Conservation (phyloP, 2,329 filamentous ascomycete species). For the Xylaria sp. region DNA sequence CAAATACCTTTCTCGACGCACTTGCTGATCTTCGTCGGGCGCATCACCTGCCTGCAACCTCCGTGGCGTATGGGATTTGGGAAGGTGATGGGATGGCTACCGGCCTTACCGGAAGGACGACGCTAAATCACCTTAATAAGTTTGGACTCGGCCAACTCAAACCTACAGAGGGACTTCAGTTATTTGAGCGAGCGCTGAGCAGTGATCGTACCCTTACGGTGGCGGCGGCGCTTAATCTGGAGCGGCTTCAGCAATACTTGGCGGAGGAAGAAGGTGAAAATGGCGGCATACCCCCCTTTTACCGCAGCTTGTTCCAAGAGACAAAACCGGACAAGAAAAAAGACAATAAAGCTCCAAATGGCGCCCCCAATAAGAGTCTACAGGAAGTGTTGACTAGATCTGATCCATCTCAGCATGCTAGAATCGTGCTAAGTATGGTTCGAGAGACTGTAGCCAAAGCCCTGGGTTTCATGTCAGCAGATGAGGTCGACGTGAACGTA, state of each 20-base stretch:
- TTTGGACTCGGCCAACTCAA: conserved; percentile 43
- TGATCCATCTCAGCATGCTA: conserved; percentile 36
- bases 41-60: conserved; percentile 43
- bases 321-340: background rate
- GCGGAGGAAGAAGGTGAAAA: conserved; percentile 32
- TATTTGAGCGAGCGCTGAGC: conserved; percentile 41
- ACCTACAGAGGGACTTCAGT: conserved; percentile 38
- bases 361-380: background rate
- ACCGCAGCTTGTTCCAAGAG: background rate
- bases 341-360: background rate
- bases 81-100: conserved; percentile 47
- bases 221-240: conserved; percentile 44
- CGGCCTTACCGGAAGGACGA: background rate
- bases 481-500: conserved; percentile 31
- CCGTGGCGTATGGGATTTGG: conserved; percentile 48
- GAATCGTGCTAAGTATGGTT: conserved; percentile 42
- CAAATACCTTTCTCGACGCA: conserved; percentile 40
- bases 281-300: conserved; percentile 42
- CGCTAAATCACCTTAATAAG: conserved; percentile 27
- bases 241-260: conserved; percentile 40
- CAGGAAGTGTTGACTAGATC: conserved; percentile 35
- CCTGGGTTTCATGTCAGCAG: conserved; percentile 39
- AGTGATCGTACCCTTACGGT: conserved; percentile 41
- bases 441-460: conserved; percentile 44
- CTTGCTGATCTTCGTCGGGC: conserved; percentile 42